phyloP scores from a whole-genome alignment of 2,329 filamentous ascomycete genomes.

The Sarocladiaceae sp. region DNA sequence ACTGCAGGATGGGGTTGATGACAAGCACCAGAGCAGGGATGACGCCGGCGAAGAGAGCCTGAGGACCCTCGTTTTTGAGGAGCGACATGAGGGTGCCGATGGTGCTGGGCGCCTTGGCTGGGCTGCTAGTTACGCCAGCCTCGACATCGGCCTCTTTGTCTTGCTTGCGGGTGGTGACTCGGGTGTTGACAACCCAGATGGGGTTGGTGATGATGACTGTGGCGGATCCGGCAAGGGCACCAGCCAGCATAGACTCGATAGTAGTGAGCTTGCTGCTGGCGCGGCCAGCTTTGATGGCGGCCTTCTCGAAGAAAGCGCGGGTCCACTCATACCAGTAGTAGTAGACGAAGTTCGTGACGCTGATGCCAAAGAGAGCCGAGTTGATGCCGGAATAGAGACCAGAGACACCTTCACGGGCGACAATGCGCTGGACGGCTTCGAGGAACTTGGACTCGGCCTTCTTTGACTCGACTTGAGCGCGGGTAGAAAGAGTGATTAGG shows the following conservation, averaged over 20 bases:
- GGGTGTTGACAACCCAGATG: constrained; percentile 98
- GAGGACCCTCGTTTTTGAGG: constrained; percentile 74
- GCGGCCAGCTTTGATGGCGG: constrained; percentile 66
- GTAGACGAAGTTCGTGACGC: constrained; percentile 98
- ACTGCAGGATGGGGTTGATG: constrained; percentile 97
- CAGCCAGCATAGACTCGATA: constrained; percentile 88
- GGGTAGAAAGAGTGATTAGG: constrained; percentile 92
- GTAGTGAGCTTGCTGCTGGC: constrained; percentile 79
- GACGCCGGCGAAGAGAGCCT: constrained; percentile 85
- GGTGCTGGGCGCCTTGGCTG: constrained; percentile 54
- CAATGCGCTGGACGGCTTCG: constrained; percentile 75
- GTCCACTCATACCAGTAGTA: constrained; percentile 99
- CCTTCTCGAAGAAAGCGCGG: constrained; percentile 74
- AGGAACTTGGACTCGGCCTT: constrained; percentile 81
- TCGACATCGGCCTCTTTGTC: constrained; percentile 37
- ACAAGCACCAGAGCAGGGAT: constrained; percentile 89
- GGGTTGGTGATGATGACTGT: constrained; percentile 96
- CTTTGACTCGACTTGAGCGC: constrained; percentile 95
- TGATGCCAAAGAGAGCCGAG: constrained; percentile 93
- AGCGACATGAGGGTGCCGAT: constrained; percentile 75
- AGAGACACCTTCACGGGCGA: constrained; percentile 81
- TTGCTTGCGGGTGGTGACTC: constrained; percentile 85
- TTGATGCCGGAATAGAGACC: constrained; percentile 92
- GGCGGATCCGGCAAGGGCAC: constrained; percentile 85
- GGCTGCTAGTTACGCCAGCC: constrained; percentile 25